Percentiles rank a stretch among this genome's conserved stretches.
Conservation (phyloP, 176 grass and related monocot species). For the Melocanna baccifera region DNA sequence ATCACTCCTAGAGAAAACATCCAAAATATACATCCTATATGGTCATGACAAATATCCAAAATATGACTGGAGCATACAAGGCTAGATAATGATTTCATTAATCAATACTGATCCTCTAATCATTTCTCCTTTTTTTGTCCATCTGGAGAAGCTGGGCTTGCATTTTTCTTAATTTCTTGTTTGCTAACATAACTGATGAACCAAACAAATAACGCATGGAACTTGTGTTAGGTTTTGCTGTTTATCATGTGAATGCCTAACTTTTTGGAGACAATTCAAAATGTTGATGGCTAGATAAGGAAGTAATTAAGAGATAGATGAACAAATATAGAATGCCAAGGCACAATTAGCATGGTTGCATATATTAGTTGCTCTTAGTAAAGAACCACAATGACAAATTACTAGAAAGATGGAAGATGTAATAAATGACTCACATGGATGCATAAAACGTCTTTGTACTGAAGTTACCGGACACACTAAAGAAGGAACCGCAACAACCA, state of each 20-base stretch:
- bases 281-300: not conserved
- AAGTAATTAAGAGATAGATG: not conserved
- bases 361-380: not conserved
- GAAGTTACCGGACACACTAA: not conserved
- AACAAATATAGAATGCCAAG: not conserved
- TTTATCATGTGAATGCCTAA: not conserved
- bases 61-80: not conserved
- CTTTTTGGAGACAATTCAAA: not conserved
- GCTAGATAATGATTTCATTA: not conserved
- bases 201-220: not conserved
- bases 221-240: not conserved
- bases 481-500: not conserved
- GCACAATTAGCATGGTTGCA: not conserved
- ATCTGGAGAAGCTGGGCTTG: not conserved
- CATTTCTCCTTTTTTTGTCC: not conserved
- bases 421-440: not conserved
- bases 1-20: not conserved
- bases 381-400: not conserved
- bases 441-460: not conserved
- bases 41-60: not conserved
- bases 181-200: not conserved
- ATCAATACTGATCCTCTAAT: not conserved
- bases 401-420: not conserved
- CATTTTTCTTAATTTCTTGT: not conserved
- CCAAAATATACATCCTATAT: not conserved